Percentiles rank a stretch among this genome's conserved stretches.
These are phyloP conservation scores for Daedalea quercina DNA, from an alignment of 768 basidiomycete genomes.

Conservation along the genomic window DNA sequence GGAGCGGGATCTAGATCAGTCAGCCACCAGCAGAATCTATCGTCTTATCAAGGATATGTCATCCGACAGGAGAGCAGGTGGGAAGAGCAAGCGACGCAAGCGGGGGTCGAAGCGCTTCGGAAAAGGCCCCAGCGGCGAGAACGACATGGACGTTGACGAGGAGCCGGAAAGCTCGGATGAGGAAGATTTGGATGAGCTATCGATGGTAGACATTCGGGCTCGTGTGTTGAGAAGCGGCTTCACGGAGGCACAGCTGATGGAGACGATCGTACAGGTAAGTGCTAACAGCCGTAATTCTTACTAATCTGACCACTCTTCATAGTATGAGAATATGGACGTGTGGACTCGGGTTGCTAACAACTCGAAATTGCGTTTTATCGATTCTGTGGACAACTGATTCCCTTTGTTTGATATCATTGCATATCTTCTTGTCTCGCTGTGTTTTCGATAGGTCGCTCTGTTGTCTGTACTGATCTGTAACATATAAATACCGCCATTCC, in stretches of 20 bases:
- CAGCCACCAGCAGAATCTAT: slow-evolving; percentile 79
- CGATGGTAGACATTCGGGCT: slow-evolving; percentile 82
- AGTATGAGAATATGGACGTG: slow-evolving; percentile 88
- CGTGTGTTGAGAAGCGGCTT: slow-evolving; percentile 83
- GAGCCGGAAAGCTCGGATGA: slow-evolving; percentile 37
- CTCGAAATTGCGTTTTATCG: slow-evolving; percentile 69
- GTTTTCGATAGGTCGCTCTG: slow-evolving; percentile 5
- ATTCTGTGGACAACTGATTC: slow-evolving; percentile 2
- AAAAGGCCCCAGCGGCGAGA: slow-evolving; percentile 62
- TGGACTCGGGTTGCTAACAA: slow-evolving; percentile 80
- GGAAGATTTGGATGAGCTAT: slow-evolving; percentile 55
- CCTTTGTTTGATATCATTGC: not conserved
- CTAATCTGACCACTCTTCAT: slow-evolving; percentile 9
- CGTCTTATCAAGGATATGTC: slow-evolving; percentile 88
- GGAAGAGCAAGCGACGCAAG: slow-evolving; percentile 29
- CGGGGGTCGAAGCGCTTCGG: slow-evolving; percentile 48
- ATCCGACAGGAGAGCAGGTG: slow-evolving; percentile 24
- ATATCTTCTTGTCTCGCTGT: not conserved
- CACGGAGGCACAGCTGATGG: slow-evolving; percentile 86
- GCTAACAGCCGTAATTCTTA: not conserved
- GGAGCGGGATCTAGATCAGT: slow-evolving; percentile 60
- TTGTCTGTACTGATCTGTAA: slow-evolving; percentile 18
- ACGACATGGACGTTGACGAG: slow-evolving; percentile 63
- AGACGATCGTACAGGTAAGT: slow-evolving; percentile 74
- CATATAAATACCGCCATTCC: slow-evolving; percentile 18